phyloP scores from a whole-genome alignment of 2,329 filamentous ascomycete species.

The Fusarium nelsonii region DNA sequence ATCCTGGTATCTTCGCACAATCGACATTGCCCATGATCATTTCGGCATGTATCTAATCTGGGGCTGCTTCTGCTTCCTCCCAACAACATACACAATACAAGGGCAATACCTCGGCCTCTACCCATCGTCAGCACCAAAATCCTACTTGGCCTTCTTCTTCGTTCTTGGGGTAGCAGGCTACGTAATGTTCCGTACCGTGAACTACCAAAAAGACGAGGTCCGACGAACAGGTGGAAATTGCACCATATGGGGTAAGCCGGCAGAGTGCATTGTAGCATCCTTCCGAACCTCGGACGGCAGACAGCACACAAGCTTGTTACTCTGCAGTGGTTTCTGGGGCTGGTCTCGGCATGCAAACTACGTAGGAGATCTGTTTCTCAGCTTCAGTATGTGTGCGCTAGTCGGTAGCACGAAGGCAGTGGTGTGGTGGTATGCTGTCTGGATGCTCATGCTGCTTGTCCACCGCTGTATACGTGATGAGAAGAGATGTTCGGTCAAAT shows the following conservation, averaged over 20 bases:
- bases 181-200: constrained; percentile 58
- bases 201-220: constrained; percentile 59
- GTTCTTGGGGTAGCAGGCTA: constrained; percentile 53
- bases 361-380: constrained; percentile 47
- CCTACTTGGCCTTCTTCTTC: constrained; percentile 42
- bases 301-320: constrained; percentile 51
- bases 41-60: constrained; percentile 60
- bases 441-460: constrained; percentile 58
- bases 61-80: constrained; percentile 61
- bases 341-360: constrained; percentile 50
- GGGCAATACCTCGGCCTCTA: constrained; percentile 60
- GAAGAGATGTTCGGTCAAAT: constrained; percentile 58
- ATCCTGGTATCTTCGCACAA: constrained; percentile 62
- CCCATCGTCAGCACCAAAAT: constrained; percentile 50
- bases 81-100: constrained; percentile 61
- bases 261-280: constrained; percentile 53
- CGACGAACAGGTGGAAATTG: constrained; percentile 56
- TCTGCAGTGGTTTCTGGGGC: constrained; percentile 51
- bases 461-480: constrained; percentile 62
- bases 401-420: constrained; percentile 55
- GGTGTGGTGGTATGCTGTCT: constrained; percentile 61
- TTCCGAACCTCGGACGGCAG: constrained; percentile 59
- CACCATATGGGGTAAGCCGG: constrained; percentile 58
- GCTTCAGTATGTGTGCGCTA: constrained; percentile 57
- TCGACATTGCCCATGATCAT: constrained; percentile 60